Base-by-base conservation (phyloP, 768 basidiomycete species). In the Paxillus involutus region DNA sequence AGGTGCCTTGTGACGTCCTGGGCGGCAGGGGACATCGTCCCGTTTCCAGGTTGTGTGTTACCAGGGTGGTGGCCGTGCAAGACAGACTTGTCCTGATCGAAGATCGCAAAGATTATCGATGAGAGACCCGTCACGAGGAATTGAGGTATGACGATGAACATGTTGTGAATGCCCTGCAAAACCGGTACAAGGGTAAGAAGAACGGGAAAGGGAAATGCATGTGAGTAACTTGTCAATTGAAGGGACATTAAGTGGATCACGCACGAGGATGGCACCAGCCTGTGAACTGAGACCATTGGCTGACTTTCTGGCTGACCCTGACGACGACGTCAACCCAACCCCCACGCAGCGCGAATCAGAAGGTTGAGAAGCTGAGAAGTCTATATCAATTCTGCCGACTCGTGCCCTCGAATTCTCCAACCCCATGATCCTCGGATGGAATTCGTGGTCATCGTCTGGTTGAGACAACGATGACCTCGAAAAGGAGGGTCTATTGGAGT, bases 131-230 rank as follows among this genome's bases (percentile, higher is more conserved):
- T 95, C 32, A 95, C 88, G 39, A 98, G 78, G 71, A 98, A 95
- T 64, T 98, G 96, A 0, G 96, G 96, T 7, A 97, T 74, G 54
- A 98, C 96, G 57, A 98, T 77, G 70, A 90, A 96, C 54, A 97
- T 82, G 64, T 97, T 98, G 71, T 98, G 94, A 49, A 98, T 96
- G 39, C 96, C 94, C 91, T 94, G 56, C 33, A 13, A 36, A 30
- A 19, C 36, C 52, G 36, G 45, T 51, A 36, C 11, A 12, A 50
- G 37, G 56, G 36, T 43, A 33, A 43, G 50, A 21, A 32, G 41
- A 24, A 44, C 3, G 29, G 33, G 45, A 21, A 41, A 51, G 10
- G 26, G 26, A 26, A 26, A 39, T 12, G 51, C 9, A 39, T 11
- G 32, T 41, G 30, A 52, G 11, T 39, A 43, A 6, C 36, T 14